These are phyloP conservation scores for Heracleum sosnowskyi DNA, from an alignment of 129 eudicot species.

Conservation along the genomic window DNA sequence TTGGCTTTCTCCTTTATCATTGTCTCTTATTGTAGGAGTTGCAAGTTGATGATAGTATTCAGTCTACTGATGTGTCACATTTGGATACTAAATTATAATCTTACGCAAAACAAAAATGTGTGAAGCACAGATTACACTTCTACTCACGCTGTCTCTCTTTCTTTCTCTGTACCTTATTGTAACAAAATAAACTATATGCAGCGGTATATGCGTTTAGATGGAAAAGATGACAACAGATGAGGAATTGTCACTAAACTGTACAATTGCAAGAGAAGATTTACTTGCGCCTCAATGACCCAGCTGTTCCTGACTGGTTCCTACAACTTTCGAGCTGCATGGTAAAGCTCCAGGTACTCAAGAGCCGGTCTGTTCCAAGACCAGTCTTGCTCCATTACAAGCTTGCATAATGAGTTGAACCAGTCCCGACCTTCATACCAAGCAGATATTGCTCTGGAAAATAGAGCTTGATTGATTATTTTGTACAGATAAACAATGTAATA, in stretches of 20 bases:
- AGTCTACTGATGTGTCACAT: neutral
- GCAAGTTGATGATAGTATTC: neutral
- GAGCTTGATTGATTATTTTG: neutral
- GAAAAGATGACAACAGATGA: constrained; percentile 1
- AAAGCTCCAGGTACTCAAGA: constrained; percentile 92
- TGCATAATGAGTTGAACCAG: constrained; percentile 82
- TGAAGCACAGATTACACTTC: neutral
- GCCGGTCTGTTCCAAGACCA: constrained; percentile 99
- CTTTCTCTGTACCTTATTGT: neutral
- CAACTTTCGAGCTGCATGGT: constrained; percentile 81
- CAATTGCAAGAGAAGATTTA: constrained; percentile 11
- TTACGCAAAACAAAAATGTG: neutral
- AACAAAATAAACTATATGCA: constrained; percentile 14
- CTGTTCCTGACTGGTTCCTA: constrained; percentile 12
- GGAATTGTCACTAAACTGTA: constrained; percentile 26
- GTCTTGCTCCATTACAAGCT: constrained; percentile 96
- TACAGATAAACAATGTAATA: neutral
- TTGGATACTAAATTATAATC: neutral
- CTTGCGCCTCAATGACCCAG: neutral
- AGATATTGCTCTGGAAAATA: constrained; percentile 61
- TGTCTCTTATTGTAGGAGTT: neutral
- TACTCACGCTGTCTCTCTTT: neutral
- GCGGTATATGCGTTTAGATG: constrained; percentile 4
- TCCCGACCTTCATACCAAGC: constrained; percentile 85
- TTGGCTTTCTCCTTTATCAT: neutral